phyloP scores from a whole-genome alignment of 192 early-diverging fungal genomes.

The Kappamyces sp. region DNA sequence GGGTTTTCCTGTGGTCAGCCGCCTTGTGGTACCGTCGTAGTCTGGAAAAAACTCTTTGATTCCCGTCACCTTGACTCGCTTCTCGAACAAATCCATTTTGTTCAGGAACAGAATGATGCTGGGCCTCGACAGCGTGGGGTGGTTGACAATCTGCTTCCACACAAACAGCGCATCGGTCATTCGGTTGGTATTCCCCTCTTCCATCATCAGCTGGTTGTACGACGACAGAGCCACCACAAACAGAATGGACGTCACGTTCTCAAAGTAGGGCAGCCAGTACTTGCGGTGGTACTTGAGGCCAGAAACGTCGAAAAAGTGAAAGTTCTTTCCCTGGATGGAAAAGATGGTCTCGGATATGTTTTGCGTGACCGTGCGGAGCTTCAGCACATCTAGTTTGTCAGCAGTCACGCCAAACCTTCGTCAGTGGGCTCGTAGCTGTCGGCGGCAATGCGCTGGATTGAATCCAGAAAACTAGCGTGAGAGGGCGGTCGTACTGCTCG shows the following conservation, averaged over 20 bases:
- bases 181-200: slow-evolving; percentile 1
- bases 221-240: neutral
- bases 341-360: slow-evolving; percentile 33
- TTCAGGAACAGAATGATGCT: slow-evolving; percentile 17
- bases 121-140: neutral
- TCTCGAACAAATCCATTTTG: slow-evolving; percentile 17
- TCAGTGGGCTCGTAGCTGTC: slow-evolving; percentile 22
- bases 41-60: slow-evolving; percentile 16
- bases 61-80: neutral
- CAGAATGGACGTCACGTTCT: slow-evolving; percentile 3
- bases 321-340: slow-evolving; percentile 23
- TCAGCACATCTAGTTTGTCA: slow-evolving; percentile 29
- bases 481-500: too few relatives aligned
- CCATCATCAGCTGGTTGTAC: slow-evolving; percentile 5
- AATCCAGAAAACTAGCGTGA: slow-evolving; percentile 18
- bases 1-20: too few relatives aligned
- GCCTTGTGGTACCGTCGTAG: neutral
- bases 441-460: slow-evolving; percentile 16
- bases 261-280: slow-evolving; percentile 1
- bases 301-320: slow-evolving; percentile 14
- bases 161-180: slow-evolving; percentile 9
- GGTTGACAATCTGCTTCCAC: slow-evolving; percentile 1
- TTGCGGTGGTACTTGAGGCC: slow-evolving; percentile 14
- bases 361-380: slow-evolving; percentile 26
- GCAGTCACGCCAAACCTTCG: slow-evolving; percentile 14